Conservation (phyloP, 768 basidiomycete species). For the Baorangia bicolor region DNA sequence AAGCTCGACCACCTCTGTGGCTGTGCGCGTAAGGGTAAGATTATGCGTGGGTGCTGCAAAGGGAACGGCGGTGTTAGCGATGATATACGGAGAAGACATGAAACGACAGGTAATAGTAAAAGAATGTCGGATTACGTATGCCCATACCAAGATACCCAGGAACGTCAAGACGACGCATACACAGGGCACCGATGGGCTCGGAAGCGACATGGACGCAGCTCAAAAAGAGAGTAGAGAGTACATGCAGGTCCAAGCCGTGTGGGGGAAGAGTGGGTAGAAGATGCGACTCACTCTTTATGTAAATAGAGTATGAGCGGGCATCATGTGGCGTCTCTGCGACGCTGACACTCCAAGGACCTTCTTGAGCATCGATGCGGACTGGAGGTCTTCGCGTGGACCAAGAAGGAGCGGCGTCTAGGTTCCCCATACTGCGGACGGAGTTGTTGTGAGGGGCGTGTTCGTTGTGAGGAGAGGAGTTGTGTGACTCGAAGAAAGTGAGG, state of each 20-base stretch:
- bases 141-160: slow-evolving; percentile 13
- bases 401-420: slow-evolving; percentile 42
- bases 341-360: slow-evolving; percentile 85
- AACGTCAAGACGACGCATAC: slow-evolving; percentile 16
- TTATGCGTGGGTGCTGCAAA: slow-evolving; percentile 81
- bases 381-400: slow-evolving; percentile 46
- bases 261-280: slow-evolving; percentile 26
- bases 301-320: slow-evolving; percentile 67
- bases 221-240: slow-evolving; percentile 19
- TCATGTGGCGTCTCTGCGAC: slow-evolving; percentile 85
- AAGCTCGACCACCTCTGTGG: slow-evolving; percentile 77
- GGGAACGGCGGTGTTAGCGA: slow-evolving; percentile 31
- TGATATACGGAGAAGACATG: slow-evolving; percentile 12
- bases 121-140: slow-evolving; percentile 13
- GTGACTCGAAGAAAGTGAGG: slow-evolving; percentile 42
- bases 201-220: slow-evolving; percentile 23
- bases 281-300: slow-evolving; percentile 78
- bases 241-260: slow-evolving; percentile 17
- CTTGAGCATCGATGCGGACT: slow-evolving; percentile 68
- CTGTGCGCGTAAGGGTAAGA: slow-evolving; percentile 79
- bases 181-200: slow-evolving; percentile 27
- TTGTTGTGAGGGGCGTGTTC: slow-evolving; percentile 31
- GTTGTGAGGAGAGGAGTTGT: slow-evolving; percentile 31
- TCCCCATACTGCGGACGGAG: slow-evolving; percentile 42
- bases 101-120: slow-evolving; percentile 17